Conservation (phyloP, 345 rosid species). For the Gossypium thurberi region DNA sequence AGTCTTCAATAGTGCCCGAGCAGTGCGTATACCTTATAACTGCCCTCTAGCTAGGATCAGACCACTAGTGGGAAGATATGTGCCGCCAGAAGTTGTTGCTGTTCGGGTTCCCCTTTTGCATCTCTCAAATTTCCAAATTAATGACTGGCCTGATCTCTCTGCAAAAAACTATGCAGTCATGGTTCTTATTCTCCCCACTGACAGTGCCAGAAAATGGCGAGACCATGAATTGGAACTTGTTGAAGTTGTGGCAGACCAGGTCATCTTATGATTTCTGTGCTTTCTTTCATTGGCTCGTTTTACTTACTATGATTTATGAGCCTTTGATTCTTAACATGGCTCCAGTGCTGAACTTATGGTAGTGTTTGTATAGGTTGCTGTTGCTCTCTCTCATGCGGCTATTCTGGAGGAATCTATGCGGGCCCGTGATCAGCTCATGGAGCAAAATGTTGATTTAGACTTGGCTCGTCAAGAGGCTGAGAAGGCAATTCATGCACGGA, state of each 20-base stretch:
- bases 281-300: background rate
- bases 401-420: slow-evolving; percentile 88
- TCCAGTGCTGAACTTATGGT: slow-evolving; percentile 6
- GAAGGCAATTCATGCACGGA: slow-evolving; percentile 82
- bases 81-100: slow-evolving; percentile 77
- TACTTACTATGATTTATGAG: background rate
- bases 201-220: slow-evolving; percentile 82
- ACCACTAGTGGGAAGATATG: slow-evolving; percentile 55
- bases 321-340: background rate
- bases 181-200: slow-evolving; percentile 84
- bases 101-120: slow-evolving; percentile 88
- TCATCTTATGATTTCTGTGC: slow-evolving; percentile 22
- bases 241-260: slow-evolving; percentile 96
- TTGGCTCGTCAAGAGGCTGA: slow-evolving; percentile 87
- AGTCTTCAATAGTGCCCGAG: slow-evolving; percentile 60
- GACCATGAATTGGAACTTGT: slow-evolving; percentile 93
- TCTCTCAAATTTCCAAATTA: slow-evolving; percentile 75
- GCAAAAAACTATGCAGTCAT: slow-evolving; percentile 74
- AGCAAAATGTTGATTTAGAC: slow-evolving; percentile 73
- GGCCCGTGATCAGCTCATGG: slow-evolving; percentile 78
- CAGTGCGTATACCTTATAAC: slow-evolving; percentile 59
- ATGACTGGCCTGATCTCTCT: slow-evolving; percentile 77
- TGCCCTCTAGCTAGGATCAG: slow-evolving; percentile 75
- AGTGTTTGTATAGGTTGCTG: slow-evolving; percentile 61
- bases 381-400: slow-evolving; percentile 97